Percentiles rank a stretch among this genome's conserved stretches.
phyloP scores from a whole-genome alignment of 2,329 filamentous ascomycete species.

The Aspergillus sp. region DNA sequence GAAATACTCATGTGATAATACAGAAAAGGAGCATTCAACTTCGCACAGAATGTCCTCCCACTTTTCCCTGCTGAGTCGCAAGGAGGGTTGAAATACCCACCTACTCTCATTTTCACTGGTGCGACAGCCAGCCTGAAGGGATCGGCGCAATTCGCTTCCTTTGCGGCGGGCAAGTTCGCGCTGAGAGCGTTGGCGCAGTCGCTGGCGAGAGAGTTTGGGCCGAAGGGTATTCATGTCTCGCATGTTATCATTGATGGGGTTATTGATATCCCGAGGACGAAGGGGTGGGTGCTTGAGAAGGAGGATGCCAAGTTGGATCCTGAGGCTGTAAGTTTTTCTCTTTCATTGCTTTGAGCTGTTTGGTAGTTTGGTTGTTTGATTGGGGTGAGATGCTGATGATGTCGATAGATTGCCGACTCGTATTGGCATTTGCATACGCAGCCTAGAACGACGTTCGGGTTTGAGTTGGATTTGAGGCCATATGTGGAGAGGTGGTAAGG shows the following conservation, averaged over 20 bases:
- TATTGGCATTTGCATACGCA: conserved; percentile 87
- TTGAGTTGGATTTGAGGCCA: conserved; percentile 77
- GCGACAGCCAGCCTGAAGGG: conserved; percentile 79
- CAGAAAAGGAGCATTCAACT: conserved; percentile 68
- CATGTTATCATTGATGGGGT: conserved; percentile 82
- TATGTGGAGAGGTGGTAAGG: conserved; percentile 78
- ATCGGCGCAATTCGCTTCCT: conserved; percentile 67
- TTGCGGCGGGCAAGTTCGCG: conserved; percentile 80
- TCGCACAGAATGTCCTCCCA: conserved; percentile 71
- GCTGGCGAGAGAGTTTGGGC: conserved; percentile 80
- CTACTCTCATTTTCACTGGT: conserved; percentile 81
- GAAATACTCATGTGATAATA: background rate
- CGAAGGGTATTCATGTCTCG: conserved; percentile 78
- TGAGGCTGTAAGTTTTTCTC: conserved; percentile 63
- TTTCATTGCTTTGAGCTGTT: background rate
- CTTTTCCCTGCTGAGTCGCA: conserved; percentile 57
- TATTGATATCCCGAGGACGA: conserved; percentile 76
- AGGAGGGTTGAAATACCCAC: conserved; percentile 60
- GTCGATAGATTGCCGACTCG: conserved; percentile 73
- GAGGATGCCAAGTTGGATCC: conserved; percentile 70
- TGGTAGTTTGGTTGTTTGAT: conserved; percentile 3
- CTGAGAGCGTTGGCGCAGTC: conserved; percentile 72
- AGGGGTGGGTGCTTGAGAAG: conserved; percentile 58
- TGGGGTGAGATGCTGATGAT: conserved; percentile 2
- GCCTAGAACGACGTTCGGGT: conserved; percentile 74